Percentiles rank a stretch among this genome's conserved stretches.
Evolutionary conservation across 345 rosid species (phyloP).

Genomic region (Citrus maxima): DNA sequence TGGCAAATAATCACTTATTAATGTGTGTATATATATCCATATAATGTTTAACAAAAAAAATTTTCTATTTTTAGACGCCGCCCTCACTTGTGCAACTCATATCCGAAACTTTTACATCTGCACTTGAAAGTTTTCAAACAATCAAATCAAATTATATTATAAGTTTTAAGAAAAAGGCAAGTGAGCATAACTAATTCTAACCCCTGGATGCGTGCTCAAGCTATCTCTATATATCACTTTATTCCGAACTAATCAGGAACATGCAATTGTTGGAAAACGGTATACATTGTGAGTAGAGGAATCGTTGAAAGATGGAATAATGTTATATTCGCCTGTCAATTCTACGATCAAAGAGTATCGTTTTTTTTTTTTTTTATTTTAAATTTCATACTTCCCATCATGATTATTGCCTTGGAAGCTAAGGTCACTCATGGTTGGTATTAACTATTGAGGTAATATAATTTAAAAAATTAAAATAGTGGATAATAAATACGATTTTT

Average conservation of each 20-base stretch:
- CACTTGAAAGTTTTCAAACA: too few relatives aligned
- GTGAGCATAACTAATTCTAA: background rate
- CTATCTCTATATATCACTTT: background rate
- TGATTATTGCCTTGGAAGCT: slow-evolving; percentile 9
- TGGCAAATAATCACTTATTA: background rate
- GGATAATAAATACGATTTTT: too few relatives aligned
- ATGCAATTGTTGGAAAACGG: background rate
- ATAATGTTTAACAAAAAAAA: background rate
- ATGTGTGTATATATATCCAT: too few relatives aligned
- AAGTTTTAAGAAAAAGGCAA: background rate
- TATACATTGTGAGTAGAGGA: background rate
- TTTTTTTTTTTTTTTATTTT: background rate
- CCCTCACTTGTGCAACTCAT: too few relatives aligned
- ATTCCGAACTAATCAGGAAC: slow-evolving; percentile 11
- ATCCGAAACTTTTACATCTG: too few relatives aligned
- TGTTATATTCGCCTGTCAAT: background rate
- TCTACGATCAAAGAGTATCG: background rate
- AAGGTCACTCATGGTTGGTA: background rate
- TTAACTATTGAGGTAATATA: too few relatives aligned
- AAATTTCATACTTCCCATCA: background rate
- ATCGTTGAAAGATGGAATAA: background rate
- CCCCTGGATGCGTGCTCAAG: slow-evolving; percentile 3
- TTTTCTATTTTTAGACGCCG: too few relatives aligned
- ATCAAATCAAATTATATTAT: background rate
- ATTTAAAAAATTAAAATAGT: too few relatives aligned